A percentile compares a stretch with the other conserved stretches of the same genome.
Evolutionary conservation across 345 rosid species (phyloP).

Genomic region (Syzygium grande): DNA sequence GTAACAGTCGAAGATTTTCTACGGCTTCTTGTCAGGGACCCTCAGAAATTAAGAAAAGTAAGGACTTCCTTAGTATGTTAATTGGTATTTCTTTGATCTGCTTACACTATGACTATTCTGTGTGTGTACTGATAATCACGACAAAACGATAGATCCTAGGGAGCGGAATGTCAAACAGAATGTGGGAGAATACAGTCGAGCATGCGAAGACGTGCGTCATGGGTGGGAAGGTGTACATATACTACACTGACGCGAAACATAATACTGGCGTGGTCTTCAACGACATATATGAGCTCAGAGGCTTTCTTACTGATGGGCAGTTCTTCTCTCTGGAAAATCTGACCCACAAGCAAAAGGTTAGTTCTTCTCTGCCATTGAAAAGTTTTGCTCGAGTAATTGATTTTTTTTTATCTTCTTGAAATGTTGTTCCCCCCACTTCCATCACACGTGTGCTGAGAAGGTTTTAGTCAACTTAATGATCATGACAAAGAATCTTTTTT

Average conservation of each 20-base stretch:
- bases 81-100: not conserved
- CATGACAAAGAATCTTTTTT: not conserved
- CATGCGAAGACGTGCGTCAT: slow-evolving; percentile 90
- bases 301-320: slow-evolving; percentile 73
- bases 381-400: not conserved
- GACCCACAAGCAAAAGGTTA: slow-evolving; percentile 68
- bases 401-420: not conserved
- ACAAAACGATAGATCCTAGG: slow-evolving; percentile 54
- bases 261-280: slow-evolving; percentile 72
- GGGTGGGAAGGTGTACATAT: slow-evolving; percentile 78
- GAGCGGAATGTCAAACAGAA: slow-evolving; percentile 94
- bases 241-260: slow-evolving; percentile 46
- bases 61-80: slow-evolving; percentile 10
- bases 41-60: slow-evolving; percentile 69
- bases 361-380: not conserved
- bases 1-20: slow-evolving; percentile 85
- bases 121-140: not conserved
- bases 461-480: not conserved
- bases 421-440: not conserved
- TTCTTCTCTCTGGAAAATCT: slow-evolving; percentile 70
- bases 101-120: not conserved
- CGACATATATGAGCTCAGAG: slow-evolving; percentile 73
- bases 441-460: not conserved
- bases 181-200: slow-evolving; percentile 96
- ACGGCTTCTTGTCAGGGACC: slow-evolving; percentile 59